phyloP scores from a whole-genome alignment of 2,329 filamentous ascomycete species.

The Neurospora sp. region DNA sequence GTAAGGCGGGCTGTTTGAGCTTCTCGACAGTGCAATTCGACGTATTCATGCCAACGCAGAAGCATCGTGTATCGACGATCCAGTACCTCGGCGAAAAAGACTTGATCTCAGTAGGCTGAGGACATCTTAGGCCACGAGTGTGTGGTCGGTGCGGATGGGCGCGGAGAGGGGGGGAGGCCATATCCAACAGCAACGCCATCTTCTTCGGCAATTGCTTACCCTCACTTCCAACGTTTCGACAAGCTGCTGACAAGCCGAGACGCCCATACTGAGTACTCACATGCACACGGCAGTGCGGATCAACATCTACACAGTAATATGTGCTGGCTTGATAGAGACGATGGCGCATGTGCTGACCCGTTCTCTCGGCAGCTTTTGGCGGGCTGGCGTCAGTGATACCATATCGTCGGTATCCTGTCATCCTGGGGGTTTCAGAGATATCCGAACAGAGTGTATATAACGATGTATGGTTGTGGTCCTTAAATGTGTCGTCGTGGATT shows the following conservation, averaged over 20 bases:
- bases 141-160: not conserved
- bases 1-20: not conserved
- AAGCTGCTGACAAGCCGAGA: slow-evolving; percentile 11
- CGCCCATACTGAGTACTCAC: not conserved
- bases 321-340: not conserved
- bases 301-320: not conserved
- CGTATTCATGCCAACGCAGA: slow-evolving; percentile 11
- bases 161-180: not conserved
- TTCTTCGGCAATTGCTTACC: slow-evolving; percentile 16
- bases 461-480: not conserved
- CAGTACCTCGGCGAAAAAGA: not conserved
- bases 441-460: not conserved
- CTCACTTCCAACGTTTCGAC: not conserved
- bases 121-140: not conserved
- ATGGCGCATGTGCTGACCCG: not conserved
- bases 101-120: not conserved
- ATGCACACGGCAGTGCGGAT: not conserved
- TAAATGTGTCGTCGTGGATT: not conserved
- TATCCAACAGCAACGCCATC: not conserved
- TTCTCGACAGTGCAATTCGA: slow-evolving; percentile 1
- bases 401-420: not conserved
- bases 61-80: not conserved
- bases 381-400: not conserved
- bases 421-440: not conserved
- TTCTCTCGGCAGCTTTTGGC: not conserved